Base-by-base conservation (phyloP, 2,329 filamentous ascomycete genomes). In the Metarhizium album region DNA sequence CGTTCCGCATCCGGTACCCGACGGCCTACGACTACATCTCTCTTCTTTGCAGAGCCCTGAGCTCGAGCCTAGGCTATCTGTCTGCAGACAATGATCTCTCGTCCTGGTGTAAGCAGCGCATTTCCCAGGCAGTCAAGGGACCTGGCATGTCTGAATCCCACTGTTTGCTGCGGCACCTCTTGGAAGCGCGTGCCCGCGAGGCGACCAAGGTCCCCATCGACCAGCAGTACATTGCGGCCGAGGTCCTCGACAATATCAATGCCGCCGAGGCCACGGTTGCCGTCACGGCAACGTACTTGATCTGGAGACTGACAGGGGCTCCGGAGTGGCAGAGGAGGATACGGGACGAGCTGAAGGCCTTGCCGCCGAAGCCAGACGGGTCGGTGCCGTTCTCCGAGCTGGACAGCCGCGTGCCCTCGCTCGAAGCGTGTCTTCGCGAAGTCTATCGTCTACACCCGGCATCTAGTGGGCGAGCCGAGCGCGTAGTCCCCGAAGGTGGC, bases 391-490 rank as follows among this genome's bases (percentile, higher is more conserved):
- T 53, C 42, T 35, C 52, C 4, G 48, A 50, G 14, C 29, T 53
- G 16, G 47, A 52, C 11, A 33, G 24, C n/a, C 24, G 24, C 20
- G 48, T 35, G 22, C 52, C 48, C 14, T n/a, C 35, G 2, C 31
- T 53, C 16, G 52, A 53, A 8, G 52, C 52, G 22, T 53, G 52
- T 22, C 42, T 53, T 20, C 45, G 40, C 14, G 52, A 53, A 23
- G 45, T 48, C n/a, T 53, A 53, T 22, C 52, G 52, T 22, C 45
- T 53, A 8, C 45, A 53, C n/a, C 52, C 52, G 24, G 52, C 52
- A 4, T 50, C 52, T 11, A 53, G 52, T 24, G 52, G 52, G 20
- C 52, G 52, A 33, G 43, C 48, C 22, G 52, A 53, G 45, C 52
- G 52, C n/a, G 13, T 53, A 5, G 48, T 53, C 20, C 52, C 52